Base-by-base conservation (phyloP, 805 yeast genomes). In the Metschnikowia gelsemii region DNA sequence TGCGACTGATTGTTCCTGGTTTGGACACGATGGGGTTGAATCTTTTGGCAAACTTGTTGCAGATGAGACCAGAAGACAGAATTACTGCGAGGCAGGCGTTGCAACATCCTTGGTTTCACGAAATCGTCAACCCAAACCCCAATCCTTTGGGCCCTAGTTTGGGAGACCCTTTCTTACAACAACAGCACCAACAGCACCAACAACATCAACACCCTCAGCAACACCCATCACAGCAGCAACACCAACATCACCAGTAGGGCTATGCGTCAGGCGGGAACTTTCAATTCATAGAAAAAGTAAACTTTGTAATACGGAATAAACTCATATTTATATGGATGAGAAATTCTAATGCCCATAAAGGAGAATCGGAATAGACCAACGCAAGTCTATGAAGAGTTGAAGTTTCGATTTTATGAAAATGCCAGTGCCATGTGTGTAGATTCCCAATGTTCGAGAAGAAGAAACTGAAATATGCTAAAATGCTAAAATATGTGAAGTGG, bases 81-180 rank as follows among this genome's bases (percentile, higher is more conserved):
- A 71, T 78, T 25, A 76, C 79, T 41, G 81, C 82, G 4, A 68
- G 82, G 56, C 82, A 77, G 55, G 79, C 80, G 8, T 68, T 78
- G 50, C 80, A 78, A 47, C 83, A 84, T 58, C 85, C 87, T 8
- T 81, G 95, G 95, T 87, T 87, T 59, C 82, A 80, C 42, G 95
- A 87, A 54, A 82, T 77, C 45, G 72, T 79, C 42, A 65, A 62
- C 45, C 72, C 73, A 3, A 65, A 62, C 45, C 72, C 73, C 3
- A 56, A 51, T 26, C 68, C 70, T 3, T 47, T 61, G 42, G 55
- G 62, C 51, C 66, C 57, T 40, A 62, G 52, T 21, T 49, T 67
- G 46, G 45, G 55, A 12, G 68, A 65, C 32, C 69, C 68, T 6
- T 64, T 61, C 46, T 59, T 51, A 36, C 57, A 49, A 26, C 61